Evolutionary conservation across 169 alveolate species (phyloP).

Genomic region (Cryptosporidium bovis): DNA sequence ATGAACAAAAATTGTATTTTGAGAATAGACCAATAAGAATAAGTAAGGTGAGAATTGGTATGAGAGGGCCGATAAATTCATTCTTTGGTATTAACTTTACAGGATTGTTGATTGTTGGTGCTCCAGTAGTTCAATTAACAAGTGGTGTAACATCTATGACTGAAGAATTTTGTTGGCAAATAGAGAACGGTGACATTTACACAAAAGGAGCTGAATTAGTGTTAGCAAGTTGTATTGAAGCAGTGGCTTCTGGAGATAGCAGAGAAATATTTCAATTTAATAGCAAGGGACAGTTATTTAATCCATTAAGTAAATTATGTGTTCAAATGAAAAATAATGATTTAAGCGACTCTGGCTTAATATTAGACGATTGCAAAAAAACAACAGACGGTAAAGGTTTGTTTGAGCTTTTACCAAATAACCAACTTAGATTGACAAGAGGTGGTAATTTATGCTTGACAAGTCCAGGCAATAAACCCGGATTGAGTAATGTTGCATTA

Average conservation of each 20-base stretch:
- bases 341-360: constrained; percentile 14
- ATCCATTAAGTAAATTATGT: constrained; percentile 70
- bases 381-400: constrained; percentile 62
- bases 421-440: constrained; percentile 55
- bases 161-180: constrained; percentile 68
- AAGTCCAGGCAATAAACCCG: constrained; percentile 72
- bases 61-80: constrained; percentile 29
- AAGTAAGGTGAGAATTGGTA: constrained; percentile 47
- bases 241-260: constrained; percentile 75
- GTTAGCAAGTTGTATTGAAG: constrained; percentile 68
- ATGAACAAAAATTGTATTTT: constrained; percentile 63
- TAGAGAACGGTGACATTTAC: constrained; percentile 59
- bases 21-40: constrained; percentile 53
- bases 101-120: constrained; percentile 60
- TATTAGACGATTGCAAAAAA: constrained; percentile 60
- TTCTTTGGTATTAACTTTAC: constrained; percentile 72
- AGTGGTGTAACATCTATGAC: constrained; percentile 74
- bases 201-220: constrained; percentile 69
- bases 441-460: constrained; percentile 70
- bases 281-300: constrained; percentile 66
- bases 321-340: constrained; percentile 43
- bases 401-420: constrained; percentile 61
- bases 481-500: constrained; percentile 64
- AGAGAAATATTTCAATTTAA: constrained; percentile 71
- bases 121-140: constrained; percentile 72